Percentiles rank a stretch among this genome's conserved stretches.
Evolutionary conservation across 2,329 filamentous ascomycete genomes (phyloP).

Genomic region (Sporothrix brasiliensis): DNA sequence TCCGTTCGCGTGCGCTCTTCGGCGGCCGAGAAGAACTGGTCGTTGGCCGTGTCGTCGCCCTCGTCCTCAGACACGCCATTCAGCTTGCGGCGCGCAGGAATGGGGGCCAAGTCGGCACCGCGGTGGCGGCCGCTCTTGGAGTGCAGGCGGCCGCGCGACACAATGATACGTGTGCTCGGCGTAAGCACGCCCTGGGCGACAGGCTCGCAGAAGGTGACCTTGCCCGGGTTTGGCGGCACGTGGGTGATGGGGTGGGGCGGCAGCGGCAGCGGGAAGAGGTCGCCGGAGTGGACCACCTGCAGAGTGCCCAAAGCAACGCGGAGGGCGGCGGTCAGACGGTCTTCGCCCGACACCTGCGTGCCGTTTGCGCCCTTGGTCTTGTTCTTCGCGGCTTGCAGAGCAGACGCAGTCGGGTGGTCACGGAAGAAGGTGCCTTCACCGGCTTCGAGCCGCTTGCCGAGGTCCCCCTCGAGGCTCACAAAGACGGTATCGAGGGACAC

Average conservation of each 20-base stretch:
- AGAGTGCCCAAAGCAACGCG: conserved; percentile 73
- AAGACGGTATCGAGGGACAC: conserved; percentile 82
- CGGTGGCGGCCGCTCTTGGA: conserved; percentile 49
- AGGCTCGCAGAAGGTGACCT: conserved; percentile 90
- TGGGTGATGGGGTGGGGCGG: conserved; percentile 86
- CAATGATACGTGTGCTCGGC: conserved; percentile 78
- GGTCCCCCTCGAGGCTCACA: conserved; percentile 79
- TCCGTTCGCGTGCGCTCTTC: conserved; percentile 71
- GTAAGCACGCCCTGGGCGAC: conserved; percentile 83
- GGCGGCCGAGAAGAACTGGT: conserved; percentile 89
- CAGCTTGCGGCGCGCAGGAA: conserved; percentile 55
- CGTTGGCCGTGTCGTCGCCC: conserved; percentile 77
- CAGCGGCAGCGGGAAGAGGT: conserved; percentile 75
- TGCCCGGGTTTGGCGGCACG: conserved; percentile 78
- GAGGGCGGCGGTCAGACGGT: conserved; percentile 66
- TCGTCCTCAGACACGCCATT: conserved; percentile 65
- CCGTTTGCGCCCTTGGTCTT: conserved; percentile 44
- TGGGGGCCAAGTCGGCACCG: conserved; percentile 43
- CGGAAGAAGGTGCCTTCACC: conserved; percentile 81
- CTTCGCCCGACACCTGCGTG: conserved; percentile 49
- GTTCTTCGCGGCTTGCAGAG: conserved; percentile 29
- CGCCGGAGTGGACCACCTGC: conserved; percentile 79
- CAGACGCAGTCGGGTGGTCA: conserved; percentile 53
- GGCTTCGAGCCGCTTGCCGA: conserved; percentile 77
- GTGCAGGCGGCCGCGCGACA: conserved; percentile 65